These are phyloP conservation scores for Blastobotrys arbuscula DNA, from an alignment of 1,139 yeast genomes.

Conservation along the genomic window DNA sequence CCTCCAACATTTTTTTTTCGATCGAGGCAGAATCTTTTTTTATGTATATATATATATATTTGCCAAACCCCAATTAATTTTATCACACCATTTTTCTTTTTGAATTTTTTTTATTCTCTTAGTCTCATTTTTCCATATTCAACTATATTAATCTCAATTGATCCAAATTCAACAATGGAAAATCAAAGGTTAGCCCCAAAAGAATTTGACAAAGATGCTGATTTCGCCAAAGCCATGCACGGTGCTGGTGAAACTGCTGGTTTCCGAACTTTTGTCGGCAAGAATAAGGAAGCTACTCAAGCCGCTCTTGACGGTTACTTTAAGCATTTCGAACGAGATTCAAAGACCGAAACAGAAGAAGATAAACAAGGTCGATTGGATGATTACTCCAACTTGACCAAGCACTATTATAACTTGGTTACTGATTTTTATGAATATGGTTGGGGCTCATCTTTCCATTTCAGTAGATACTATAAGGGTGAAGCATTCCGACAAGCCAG, in stretches of 20 bases:
- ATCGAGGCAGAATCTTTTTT: too few species aligned
- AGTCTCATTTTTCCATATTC: neutral
- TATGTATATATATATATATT: too few species aligned
- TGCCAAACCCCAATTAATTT: too few species aligned
- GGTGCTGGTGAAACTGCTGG: conserved; percentile 70
- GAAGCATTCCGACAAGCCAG: conserved; percentile 93
- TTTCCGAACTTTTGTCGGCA: conserved; percentile 66
- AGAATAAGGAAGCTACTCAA: conserved; percentile 71
- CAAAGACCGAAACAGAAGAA: conserved; percentile 19
- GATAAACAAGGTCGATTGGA: conserved; percentile 9
- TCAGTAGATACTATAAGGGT: conserved; percentile 87
- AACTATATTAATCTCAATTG: too few species aligned
- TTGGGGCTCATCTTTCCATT: conserved; percentile 99
- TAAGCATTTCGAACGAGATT: conserved; percentile 80
- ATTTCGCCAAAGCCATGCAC: conserved; percentile 81
- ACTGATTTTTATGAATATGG: conserved; percentile 98
- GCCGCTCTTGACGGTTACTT: conserved; percentile 87
- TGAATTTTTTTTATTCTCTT: too few species aligned
- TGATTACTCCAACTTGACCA: conserved; percentile 77
- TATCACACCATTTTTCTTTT: too few species aligned
- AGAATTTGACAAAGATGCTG: conserved; percentile 37
- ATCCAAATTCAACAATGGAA: neutral
- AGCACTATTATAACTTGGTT: conserved; percentile 92
- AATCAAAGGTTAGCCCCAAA: conserved; percentile 34
- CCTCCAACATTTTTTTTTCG: too few species aligned